Evolutionary conservation across 2,329 filamentous ascomycete genomes (phyloP), one percentile per base, ranked within the genome.

Genomic region (Monosporascus ibericus): DNA sequence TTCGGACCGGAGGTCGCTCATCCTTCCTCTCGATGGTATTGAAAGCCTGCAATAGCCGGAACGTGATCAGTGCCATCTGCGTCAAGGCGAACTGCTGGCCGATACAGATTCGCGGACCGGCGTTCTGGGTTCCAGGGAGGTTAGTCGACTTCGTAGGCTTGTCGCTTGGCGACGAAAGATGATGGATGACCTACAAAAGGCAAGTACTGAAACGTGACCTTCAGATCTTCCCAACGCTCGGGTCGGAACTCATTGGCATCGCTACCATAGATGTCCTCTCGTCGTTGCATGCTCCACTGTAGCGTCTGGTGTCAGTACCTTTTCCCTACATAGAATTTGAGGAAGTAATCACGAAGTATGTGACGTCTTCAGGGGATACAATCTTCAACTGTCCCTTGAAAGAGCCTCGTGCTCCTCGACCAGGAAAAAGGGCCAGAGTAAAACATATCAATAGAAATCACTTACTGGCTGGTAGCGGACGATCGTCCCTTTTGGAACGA

Each of bases 91-190:
- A 72, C 51, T 71, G 64, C 55, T 71, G 70, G 9, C 70, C 70
- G 37, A 72, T 65, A 53, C 70, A 73, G 34, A 72, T 71, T 30
- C 70, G 65, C 11, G 70, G 70, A 1, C 69, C 69, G 1, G 68
- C 68, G 52, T 70, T 73, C 30, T 34, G 11, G 3, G 11, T 34
- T 34, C 9, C 30, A 14, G 9, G 14, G 4, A 34, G 9, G 30
- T 34, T 34, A 34, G 11, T 34, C 11, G 4, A 34, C 30, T 34
- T 11, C 30, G 30, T 14, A 34, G 30, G 25, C 0, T 8, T 27
- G 7, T 2, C 7, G 25, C 25, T 27, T 27, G 25, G 11, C 30
- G 71, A 72, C 1, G 69, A 68, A 8, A 71, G 42, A 51, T 69
- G 72, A 37, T 68, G 69, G 57, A 58, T 34, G 30, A 69, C 17